Evolutionary conservation across 345 rosid genomes (phyloP), one percentile per base, ranked within the genome.

Genomic region (Mangifera indica): DNA sequence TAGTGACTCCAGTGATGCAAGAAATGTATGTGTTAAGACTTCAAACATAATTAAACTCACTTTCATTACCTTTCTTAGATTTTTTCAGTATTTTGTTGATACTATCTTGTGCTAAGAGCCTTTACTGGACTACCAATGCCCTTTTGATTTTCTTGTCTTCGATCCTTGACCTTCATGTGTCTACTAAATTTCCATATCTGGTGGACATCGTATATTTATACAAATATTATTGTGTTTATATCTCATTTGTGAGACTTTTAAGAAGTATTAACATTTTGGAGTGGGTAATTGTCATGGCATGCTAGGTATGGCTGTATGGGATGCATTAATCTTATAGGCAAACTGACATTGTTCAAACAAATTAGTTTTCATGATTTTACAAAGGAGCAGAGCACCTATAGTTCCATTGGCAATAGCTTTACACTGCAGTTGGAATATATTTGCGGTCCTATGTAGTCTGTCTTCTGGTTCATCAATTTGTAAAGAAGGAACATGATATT

Each of bases 1-100:
- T 15, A 85, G 75, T 76, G 92, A 89, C 26, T 77, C 91, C 15
- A 72, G 58, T 78, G 88, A 89, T 82, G 63, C 97, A 65, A 86
- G 91, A 85, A 85, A 82, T 80, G 97, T 91, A 82, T 63, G 83
- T 76, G 42, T 25, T 45, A 63, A 22, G 40, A 0, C 54, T 69
- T 17, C 32, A 63, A 22, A 74, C 55, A 52, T 44, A 66, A 65
- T 26, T 45, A 40, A 70, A 8, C 74, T 60, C 2, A 0, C 34
- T 42, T 51, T 65, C 4, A 22, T 65, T 63, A 42, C 67, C 32
- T 59, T 29, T 66, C 13, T 53, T 53, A 37, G 26, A 45, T 48
- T 48, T 6, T 48, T 18, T 8, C 14, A 46, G 34, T 64, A 7
- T n/a, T n/a, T n/a, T n/a, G n/a, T n/a, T n/a, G n/a, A n/a, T n/a